These are phyloP conservation scores for Luffa aegyptiaca DNA, from an alignment of 306 rosid genomes.

Conservation along the genomic window DNA sequence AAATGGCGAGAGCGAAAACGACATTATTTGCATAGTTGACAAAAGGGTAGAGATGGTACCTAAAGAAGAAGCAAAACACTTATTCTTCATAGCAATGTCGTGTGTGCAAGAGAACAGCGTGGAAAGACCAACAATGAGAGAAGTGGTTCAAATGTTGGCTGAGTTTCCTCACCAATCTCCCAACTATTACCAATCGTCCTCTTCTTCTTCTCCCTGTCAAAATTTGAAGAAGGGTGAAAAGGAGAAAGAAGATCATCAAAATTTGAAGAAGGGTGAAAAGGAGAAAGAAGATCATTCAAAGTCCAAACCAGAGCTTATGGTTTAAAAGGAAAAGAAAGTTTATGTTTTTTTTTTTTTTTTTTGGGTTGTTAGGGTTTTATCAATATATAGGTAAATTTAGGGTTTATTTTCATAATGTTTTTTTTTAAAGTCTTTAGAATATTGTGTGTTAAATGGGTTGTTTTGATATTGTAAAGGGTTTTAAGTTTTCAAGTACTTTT, in stretches of 20 bases:
- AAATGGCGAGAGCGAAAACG: conserved; percentile 35
- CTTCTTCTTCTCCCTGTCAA: conserved; percentile 18
- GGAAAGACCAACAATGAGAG: conserved; percentile 85
- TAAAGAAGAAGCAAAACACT: conserved; percentile 60
- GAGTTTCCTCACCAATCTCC: conserved; percentile 38
- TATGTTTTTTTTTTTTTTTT: background rate
- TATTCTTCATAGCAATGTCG: conserved; percentile 54
- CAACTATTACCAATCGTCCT: conserved; percentile 19
- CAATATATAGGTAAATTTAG: background rate
- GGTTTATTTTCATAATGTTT: background rate
- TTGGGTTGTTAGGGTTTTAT: background rate
- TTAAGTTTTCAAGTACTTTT: background rate
- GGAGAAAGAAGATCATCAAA: background rate
- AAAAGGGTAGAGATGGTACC: conserved; percentile 29
- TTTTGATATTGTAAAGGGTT: conserved; percentile 2
- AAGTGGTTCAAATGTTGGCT: conserved; percentile 79
- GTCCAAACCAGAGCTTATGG: background rate
- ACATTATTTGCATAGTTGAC: conserved; percentile 30
- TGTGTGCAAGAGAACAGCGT: conserved; percentile 68
- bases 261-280: conserved; percentile 12
- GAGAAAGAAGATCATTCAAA: background rate
- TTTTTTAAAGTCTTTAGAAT: background rate
- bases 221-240: conserved; percentile 14
- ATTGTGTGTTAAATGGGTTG: conserved; percentile 3
- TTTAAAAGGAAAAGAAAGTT: background rate